Percentiles rank a stretch among this genome's conserved stretches.
phyloP scores from a whole-genome alignment of 768 basidiomycete species.

The Russula earlei region DNA sequence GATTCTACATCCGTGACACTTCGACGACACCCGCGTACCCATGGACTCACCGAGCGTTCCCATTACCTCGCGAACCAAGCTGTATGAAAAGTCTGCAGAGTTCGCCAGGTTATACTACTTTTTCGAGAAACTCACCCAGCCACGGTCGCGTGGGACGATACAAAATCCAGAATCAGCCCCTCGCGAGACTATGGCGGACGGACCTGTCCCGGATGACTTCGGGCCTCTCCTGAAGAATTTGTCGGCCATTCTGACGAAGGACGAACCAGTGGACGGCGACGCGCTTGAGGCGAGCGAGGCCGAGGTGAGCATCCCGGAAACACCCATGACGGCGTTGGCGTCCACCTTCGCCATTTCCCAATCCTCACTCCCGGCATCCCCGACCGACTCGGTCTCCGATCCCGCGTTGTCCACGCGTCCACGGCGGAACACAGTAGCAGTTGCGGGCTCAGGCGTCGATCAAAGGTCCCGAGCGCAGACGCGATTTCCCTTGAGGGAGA shows the following conservation, averaged over 20 bases:
- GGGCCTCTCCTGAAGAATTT: slow-evolving; percentile 18
- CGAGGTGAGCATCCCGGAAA: slow-evolving; percentile 8
- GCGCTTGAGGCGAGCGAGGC: background rate
- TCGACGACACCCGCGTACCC: background rate
- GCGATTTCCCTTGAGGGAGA: slow-evolving; percentile 13
- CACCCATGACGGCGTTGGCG: slow-evolving; percentile 5
- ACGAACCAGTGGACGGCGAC: background rate
- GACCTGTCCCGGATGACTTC: slow-evolving; percentile 16
- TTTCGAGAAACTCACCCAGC: slow-evolving; percentile 18
- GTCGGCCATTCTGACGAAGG: slow-evolving; percentile 15
- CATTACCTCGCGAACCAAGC: background rate
- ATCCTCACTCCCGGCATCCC: background rate
- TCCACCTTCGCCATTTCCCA: background rate
- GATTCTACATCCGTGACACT: background rate
- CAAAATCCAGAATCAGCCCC: background rate
- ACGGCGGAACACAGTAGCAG: slow-evolving; percentile 18
- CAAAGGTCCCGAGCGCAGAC: background rate
- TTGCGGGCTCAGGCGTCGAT: background rate
- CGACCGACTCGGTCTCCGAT: background rate
- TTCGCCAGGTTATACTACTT: slow-evolving; percentile 20
- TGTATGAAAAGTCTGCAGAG: slow-evolving; percentile 15
- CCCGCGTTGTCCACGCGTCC: background rate
- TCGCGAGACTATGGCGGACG: background rate
- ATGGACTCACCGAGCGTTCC: background rate
- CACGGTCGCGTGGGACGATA: slow-evolving; percentile 1